Evolutionary conservation across 371 early-diverging fungal genomes (phyloP), one percentile per base, ranked within the genome.

Genomic region (Lichtheimia ornata): DNA sequence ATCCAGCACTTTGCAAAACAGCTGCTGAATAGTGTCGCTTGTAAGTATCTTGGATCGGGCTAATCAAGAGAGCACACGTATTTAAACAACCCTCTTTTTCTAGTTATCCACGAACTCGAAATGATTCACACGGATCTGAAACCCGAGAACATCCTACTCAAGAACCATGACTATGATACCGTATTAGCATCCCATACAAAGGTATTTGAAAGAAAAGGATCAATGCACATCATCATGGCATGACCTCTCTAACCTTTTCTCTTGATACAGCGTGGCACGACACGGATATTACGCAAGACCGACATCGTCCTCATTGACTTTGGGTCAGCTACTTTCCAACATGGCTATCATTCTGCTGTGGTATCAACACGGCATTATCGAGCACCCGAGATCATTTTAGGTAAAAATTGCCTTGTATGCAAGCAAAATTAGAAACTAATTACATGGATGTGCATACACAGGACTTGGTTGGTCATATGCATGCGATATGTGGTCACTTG

Each of bases 401-500:
- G 84, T 44, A 72, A 95, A 71, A 94, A 93, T 66, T 99, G 98
- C 77, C 94, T 92, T 58, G 92, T 93, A 35, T 47, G 95, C 90
- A n/a, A 88, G 91, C 83, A 90, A 71, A 13, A 28, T 35, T 35
- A 35, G 35, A 6, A 2, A 35, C 35, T 15, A 30, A 30, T 1
- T 35, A 35, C 35, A 35, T 47, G 7, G 5, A 18, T 7, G 14
- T 22, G 47, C 18, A 47, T n/a, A 47, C 5, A 47, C n/a, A 47
- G 47, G 47, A 11, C 47, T 91, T 49, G 95, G 95, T 47, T 98
- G 97, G 97, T 94, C 94, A 43, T 97, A 87, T 74, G 93, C 96
- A 40, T 97, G 97, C 76, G 98, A 97, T 73, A 90, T 97, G 66
- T 98, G 98, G 98, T 96, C 97, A 5, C 76, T 97, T 59, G 98